These are phyloP conservation scores for Syncephalis fuscata DNA, from an alignment of 371 early-diverging fungal genomes.

Conservation along the genomic window DNA sequence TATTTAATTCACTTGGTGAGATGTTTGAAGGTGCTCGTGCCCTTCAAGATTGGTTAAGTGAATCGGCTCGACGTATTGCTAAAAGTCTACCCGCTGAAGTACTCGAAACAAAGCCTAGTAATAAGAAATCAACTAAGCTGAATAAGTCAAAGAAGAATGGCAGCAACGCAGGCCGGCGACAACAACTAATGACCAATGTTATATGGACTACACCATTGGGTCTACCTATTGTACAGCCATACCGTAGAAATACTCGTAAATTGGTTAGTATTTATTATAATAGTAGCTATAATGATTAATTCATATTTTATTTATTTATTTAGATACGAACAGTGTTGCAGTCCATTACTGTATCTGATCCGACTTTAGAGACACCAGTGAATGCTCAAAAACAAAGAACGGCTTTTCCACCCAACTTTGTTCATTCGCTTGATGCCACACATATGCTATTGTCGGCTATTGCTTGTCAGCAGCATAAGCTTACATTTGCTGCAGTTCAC, in stretches of 20 bases:
- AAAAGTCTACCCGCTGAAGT: slow-evolving; percentile 52
- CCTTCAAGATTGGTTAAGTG: slow-evolving; percentile 89
- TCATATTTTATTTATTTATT: too few species aligned
- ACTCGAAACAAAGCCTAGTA: slow-evolving; percentile 12
- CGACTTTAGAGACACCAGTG: slow-evolving; percentile 56
- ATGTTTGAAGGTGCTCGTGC: slow-evolving; percentile 80
- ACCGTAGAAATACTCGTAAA: slow-evolving; percentile 53
- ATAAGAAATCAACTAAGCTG: neutral
- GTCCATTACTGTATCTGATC: slow-evolving; percentile 56
- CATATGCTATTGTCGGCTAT: slow-evolving; percentile 95
- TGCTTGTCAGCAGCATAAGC: slow-evolving; percentile 55
- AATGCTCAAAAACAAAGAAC: slow-evolving; percentile 83
- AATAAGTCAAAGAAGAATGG: slow-evolving; percentile 6
- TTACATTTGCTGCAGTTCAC: slow-evolving; percentile 91
- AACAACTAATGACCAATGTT: slow-evolving; percentile 67
- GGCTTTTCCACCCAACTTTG: slow-evolving; percentile 97
- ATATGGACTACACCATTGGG: slow-evolving; percentile 96
- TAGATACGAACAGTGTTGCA: slow-evolving; percentile 28
- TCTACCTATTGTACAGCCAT: slow-evolving; percentile 91
- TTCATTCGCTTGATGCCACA: slow-evolving; percentile 93
- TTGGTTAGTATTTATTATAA: slow-evolving; percentile 48
- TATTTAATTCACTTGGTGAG: slow-evolving; percentile 75
- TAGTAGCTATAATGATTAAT: too few species aligned
- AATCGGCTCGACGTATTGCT: slow-evolving; percentile 71
- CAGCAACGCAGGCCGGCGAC: slow-evolving; percentile 6